Evolutionary conservation across 148 eudicot species (phyloP).

Genomic region (Simmondsia chinensis): DNA sequence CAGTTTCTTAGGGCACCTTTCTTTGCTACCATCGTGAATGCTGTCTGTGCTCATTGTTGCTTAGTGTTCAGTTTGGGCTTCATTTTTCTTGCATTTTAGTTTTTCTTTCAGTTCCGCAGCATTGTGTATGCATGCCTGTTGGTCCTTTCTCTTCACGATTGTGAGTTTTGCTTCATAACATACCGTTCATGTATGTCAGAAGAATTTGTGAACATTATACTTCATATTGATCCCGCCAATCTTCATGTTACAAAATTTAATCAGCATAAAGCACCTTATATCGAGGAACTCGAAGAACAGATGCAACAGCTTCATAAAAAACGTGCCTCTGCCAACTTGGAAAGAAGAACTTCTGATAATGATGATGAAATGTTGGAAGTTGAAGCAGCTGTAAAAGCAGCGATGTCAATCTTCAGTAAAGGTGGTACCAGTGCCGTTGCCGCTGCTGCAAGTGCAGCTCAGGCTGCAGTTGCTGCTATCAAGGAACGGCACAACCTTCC

Average conservation of each 20-base stretch:
- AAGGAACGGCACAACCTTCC: conserved; percentile 46
- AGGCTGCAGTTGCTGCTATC: conserved; percentile 48
- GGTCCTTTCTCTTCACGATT: not conserved
- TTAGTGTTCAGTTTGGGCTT: not conserved
- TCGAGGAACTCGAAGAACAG: conserved; percentile 92
- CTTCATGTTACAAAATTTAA: conserved; percentile 7
- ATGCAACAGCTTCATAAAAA: conserved; percentile 86
- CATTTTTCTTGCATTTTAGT: not conserved
- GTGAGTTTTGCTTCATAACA: too few species aligned
- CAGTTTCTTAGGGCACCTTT: too few species aligned
- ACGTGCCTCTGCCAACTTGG: conserved; percentile 55
- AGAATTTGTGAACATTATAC: conserved; percentile 5
- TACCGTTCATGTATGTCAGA: too few species aligned
- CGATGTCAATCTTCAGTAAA: conserved; percentile 47
- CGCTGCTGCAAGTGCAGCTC: conserved; percentile 70
- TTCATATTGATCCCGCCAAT: not conserved
- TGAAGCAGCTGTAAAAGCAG: conserved; percentile 81
- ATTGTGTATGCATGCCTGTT: conserved; percentile 1
- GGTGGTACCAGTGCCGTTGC: conserved; percentile 40
- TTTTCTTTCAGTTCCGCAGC: not conserved
- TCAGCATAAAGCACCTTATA: conserved; percentile 90
- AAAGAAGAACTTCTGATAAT: conserved; percentile 80
- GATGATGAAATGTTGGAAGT: conserved; percentile 74
- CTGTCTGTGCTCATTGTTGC: too few species aligned
- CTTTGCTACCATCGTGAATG: too few species aligned